A percentile compares a stretch with the other conserved stretches of the same genome.
Conservation (phyloP, 306 rosid species). For the Bauhinia variegata region DNA sequence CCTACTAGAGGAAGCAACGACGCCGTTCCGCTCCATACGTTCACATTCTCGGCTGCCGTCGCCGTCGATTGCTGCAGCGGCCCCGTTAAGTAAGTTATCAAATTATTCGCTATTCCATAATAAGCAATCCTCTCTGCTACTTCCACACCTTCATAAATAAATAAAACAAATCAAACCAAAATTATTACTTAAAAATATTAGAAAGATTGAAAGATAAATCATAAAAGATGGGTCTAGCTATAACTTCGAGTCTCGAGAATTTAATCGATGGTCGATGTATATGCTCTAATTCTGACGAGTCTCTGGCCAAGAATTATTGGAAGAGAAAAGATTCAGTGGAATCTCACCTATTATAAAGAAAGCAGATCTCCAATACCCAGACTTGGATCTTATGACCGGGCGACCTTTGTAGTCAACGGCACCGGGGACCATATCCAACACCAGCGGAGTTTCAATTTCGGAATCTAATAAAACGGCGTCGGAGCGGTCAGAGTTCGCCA, state of each 20-base stretch:
- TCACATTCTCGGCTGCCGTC: constrained; percentile 45
- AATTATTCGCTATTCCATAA: constrained; percentile 43
- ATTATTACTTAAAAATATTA: too few relatives aligned
- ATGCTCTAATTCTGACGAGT: too few relatives aligned
- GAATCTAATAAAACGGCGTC: background rate
- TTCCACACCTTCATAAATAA: constrained; percentile 47
- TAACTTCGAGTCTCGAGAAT: too few relatives aligned
- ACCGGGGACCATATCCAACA: constrained; percentile 38
- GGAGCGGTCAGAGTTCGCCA: background rate
- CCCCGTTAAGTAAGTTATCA: constrained; percentile 46
- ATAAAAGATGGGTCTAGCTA: too few relatives aligned
- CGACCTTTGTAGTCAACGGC: constrained; percentile 43
- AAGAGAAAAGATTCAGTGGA: background rate
- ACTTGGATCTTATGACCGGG: constrained; percentile 27
- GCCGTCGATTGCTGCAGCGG: constrained; percentile 44
- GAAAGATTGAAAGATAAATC: too few relatives aligned
- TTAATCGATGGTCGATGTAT: too few relatives aligned
- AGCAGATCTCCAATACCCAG: constrained; percentile 63
- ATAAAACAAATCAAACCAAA: too few relatives aligned
- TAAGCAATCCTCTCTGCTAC: constrained; percentile 47
- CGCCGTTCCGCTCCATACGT: constrained; percentile 48
- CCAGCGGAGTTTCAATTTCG: constrained; percentile 17
- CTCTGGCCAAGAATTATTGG: background rate
- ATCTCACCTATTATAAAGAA: constrained; percentile 44
- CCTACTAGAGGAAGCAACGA: constrained; percentile 43